Conservation (phyloP, 306 rosid species). For the Senna tora region DNA sequence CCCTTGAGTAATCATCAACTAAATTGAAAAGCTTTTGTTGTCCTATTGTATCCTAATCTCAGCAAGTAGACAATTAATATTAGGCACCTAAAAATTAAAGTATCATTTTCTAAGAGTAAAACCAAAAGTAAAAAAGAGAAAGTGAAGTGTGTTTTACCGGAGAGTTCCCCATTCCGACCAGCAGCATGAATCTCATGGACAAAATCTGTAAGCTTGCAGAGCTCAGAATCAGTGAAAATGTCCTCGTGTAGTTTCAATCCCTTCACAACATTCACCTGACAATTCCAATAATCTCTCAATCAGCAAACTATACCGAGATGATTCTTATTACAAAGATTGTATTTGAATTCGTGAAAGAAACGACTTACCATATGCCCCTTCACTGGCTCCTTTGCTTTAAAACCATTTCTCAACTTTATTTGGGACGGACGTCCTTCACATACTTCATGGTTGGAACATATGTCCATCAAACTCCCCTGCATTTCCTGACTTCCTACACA, state of each 20-base stretch:
- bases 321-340: conserved; percentile 20
- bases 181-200: conserved; percentile 76
- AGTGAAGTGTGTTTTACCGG: conserved; percentile 50
- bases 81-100: background rate
- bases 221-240: conserved; percentile 71
- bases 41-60: background rate
- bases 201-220: conserved; percentile 69
- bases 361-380: conserved; percentile 91
- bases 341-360: conserved; percentile 34
- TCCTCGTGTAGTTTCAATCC: conserved; percentile 89
- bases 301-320: conserved; percentile 38
- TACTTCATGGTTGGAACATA: conserved; percentile 83
- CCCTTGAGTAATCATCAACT: background rate
- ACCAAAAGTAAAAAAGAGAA: background rate
- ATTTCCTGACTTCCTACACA: conserved; percentile 78
- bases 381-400: conserved; percentile 86
- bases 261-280: conserved; percentile 94
- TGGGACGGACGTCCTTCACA: conserved; percentile 79
- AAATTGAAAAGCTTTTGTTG: background rate
- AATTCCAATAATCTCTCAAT: conserved; percentile 42
- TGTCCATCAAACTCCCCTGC: conserved; percentile 49
- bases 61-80: background rate
- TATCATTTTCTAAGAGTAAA: background rate
- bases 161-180: conserved; percentile 87
- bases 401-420: conserved; percentile 88